Percentiles rank a stretch among this genome's conserved stretches.
Conservation (phyloP, 2,329 filamentous ascomycete genomes). For the Chaetothyriales sp. region DNA sequence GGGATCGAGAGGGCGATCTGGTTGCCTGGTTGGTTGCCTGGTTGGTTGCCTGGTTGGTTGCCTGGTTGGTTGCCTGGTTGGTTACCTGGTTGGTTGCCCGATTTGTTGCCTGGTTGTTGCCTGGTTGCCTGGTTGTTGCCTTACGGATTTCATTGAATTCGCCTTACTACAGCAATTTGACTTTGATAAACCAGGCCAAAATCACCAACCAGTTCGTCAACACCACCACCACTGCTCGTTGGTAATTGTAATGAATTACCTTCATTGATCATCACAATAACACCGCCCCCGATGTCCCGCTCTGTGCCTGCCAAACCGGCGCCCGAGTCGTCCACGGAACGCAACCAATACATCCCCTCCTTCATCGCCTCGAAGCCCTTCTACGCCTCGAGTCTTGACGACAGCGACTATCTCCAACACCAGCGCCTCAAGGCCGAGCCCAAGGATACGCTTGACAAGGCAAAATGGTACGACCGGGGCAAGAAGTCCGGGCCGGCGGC, state of each 20-base stretch:
- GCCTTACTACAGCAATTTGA: too few relatives aligned
- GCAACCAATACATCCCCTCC: constrained; percentile 95
- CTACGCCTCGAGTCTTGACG: constrained; percentile 68
- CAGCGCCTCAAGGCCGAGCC: constrained; percentile 56
- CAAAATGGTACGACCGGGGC: constrained; percentile 87
- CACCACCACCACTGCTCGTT: too few relatives aligned
- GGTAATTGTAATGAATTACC: too few relatives aligned
- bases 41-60: too few relatives aligned
- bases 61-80: too few relatives aligned
- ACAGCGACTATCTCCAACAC: constrained; percentile 87
- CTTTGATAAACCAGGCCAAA: too few relatives aligned
- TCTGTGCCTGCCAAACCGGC: background rate
- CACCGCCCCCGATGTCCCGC: background rate
- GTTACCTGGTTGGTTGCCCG: too few relatives aligned
- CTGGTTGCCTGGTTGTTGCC: background rate
- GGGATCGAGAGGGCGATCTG: background rate
- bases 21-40: background rate
- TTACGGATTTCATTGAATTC: background rate
- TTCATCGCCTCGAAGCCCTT: constrained; percentile 98
- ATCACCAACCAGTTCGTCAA: background rate
- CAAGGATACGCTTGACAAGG: constrained; percentile 38
- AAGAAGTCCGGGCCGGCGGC: constrained; percentile 73
- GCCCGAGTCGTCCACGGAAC: constrained; percentile 23
- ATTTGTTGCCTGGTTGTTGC: background rate
- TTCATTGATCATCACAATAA: too few relatives aligned